Percentiles rank a stretch among this genome's conserved stretches.
phyloP scores from a whole-genome alignment of 2,329 filamentous ascomycete species.

The Penicillium paneum region DNA sequence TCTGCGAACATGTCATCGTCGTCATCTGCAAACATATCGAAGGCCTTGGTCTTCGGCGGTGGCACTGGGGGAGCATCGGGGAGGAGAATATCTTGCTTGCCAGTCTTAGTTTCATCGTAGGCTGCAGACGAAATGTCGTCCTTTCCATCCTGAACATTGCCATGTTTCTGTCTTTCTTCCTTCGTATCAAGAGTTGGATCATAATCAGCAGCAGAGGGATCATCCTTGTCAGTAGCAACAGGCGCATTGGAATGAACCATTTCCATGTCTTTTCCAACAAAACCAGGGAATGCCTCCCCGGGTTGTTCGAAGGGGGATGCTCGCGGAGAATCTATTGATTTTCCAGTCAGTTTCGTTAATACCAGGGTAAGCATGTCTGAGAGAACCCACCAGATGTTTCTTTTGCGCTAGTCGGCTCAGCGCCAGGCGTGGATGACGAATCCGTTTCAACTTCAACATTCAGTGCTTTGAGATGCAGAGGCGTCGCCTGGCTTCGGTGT shows the following conservation, averaged over 20 bases:
- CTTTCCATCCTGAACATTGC: conserved; percentile 57
- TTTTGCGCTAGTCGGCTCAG: conserved; percentile 41
- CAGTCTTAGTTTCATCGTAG: conserved; percentile 58
- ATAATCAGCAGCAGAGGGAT: conserved; percentile 88
- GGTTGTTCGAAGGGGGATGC: conserved; percentile 48
- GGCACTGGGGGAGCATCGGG: conserved; percentile 34
- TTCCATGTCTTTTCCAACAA: conserved; percentile 65
- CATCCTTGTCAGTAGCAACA: conserved; percentile 58
- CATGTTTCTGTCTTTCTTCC: conserved; percentile 72
- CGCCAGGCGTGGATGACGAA: conserved; percentile 51
- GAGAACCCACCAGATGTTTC: conserved; percentile 39
- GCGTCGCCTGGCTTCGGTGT: conserved; percentile 67
- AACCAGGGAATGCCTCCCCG: conserved; percentile 55
- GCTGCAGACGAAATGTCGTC: conserved; percentile 53
- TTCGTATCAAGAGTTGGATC: conserved; percentile 85
- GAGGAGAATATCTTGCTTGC: conserved; percentile 52
- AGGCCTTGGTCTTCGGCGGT: conserved; percentile 49
- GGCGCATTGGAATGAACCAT: conserved; percentile 56
- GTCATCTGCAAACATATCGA: conserved; percentile 62
- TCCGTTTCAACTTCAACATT: conserved; percentile 57
- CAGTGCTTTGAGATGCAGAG: conserved; percentile 71
- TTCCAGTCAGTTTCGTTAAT: conserved; percentile 6
- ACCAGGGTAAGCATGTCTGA: conserved; percentile 2
- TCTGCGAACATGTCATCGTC: conserved; percentile 90
- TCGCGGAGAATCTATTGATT: conserved; percentile 29